Conservation (phyloP, 257 asterid genomes). For the Nicotiana attenuata region DNA sequence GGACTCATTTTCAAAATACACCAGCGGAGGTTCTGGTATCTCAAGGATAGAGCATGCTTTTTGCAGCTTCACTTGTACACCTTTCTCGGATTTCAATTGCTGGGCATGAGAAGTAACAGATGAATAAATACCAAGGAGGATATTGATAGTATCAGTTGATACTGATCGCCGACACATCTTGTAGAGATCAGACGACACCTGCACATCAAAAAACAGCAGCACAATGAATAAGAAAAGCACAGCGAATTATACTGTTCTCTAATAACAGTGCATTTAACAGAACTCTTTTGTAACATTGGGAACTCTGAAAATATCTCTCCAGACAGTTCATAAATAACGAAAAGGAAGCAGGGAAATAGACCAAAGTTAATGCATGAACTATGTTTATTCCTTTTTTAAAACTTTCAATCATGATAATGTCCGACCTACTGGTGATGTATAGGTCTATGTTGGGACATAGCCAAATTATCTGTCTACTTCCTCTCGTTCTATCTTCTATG, state of each 20-base stretch:
- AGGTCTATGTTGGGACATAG: neutral
- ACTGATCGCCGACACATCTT: constrained; percentile 54
- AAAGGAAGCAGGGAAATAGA: neutral
- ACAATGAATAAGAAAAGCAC: neutral
- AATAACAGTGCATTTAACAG: neutral
- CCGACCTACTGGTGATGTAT: constrained; percentile 1
- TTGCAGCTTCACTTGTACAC: constrained; percentile 55
- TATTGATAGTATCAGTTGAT: constrained; percentile 31
- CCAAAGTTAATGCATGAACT: constrained; percentile 3
- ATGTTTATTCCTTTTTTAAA: constrained; percentile 1
- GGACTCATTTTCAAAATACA: constrained; percentile 87
- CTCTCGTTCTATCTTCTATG: no score
- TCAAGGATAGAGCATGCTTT: constrained; percentile 62
- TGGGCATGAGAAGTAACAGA: constrained; percentile 67
- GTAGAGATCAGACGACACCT: constrained; percentile 85
- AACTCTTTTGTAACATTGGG: neutral
- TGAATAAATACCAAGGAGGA: constrained; percentile 48
- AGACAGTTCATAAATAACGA: neutral
- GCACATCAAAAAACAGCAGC: constrained; percentile 15
- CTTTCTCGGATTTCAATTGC: constrained; percentile 52
- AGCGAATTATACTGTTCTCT: neutral
- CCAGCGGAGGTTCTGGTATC: constrained; percentile 82
- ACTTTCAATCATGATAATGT: neutral
- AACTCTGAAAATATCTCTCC: neutral
- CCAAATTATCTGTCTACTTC: no score